Percentiles rank a stretch among this genome's conserved stretches.
phyloP scores from a whole-genome alignment of 495 filamentous ascomycete genomes.

The Aspergillus sparsus region DNA sequence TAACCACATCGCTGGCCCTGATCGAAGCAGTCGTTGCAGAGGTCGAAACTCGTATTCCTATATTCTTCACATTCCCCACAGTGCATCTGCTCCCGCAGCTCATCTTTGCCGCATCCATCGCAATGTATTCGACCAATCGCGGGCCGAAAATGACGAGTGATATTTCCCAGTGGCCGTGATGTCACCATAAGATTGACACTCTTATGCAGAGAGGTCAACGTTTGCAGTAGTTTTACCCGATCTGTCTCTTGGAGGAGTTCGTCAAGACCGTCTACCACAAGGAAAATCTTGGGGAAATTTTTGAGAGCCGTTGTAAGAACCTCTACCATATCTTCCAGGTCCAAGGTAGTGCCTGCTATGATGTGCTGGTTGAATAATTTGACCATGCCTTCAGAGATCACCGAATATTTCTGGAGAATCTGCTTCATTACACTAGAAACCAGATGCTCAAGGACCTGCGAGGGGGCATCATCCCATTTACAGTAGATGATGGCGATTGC shows the following conservation, averaged over 20 bases:
- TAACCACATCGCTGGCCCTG: constrained; percentile 7
- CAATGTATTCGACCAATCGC: neutral
- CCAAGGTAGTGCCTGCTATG: constrained; percentile 3
- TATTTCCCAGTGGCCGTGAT: constrained; percentile 8
- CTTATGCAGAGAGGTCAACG: neutral
- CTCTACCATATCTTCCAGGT: neutral
- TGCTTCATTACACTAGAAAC: constrained; percentile 15
- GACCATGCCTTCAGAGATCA: neutral
- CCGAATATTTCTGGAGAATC: constrained; percentile 12
- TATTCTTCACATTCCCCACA: constrained; percentile 1
- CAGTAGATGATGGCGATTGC: constrained; percentile 9
- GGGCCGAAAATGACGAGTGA: neutral
- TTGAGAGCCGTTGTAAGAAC: neutral
- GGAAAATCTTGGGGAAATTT: constrained; percentile 10
- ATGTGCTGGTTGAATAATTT: neutral
- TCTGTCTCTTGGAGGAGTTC: constrained; percentile 9
- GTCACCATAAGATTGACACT: constrained; percentile 16
- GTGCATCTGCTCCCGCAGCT: neutral
- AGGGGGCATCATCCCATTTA: constrained; percentile 14
- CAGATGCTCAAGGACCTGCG: constrained; percentile 7
- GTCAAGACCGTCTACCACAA: constrained; percentile 17
- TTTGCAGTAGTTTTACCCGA: neutral
- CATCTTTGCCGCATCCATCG: neutral
- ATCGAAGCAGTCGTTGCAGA: constrained; percentile 8
- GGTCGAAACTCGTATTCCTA: neutral